phyloP scores from a whole-genome alignment of 2,329 filamentous ascomycete species.

The Penicillium sp. region DNA sequence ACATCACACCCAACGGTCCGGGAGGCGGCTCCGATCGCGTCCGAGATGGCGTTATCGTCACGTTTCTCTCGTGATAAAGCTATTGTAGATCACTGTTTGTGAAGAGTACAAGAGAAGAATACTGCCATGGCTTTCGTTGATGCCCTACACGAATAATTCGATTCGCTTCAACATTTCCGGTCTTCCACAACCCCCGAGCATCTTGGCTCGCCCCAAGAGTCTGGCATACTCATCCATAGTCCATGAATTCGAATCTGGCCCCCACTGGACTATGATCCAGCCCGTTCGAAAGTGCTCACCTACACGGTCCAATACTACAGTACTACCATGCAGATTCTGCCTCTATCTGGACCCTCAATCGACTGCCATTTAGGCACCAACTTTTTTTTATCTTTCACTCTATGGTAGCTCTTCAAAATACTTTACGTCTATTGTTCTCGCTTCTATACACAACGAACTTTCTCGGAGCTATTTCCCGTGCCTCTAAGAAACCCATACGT shows the following conservation, averaged over 20 bases:
- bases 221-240: not conserved
- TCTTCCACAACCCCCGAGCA: not conserved
- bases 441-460: not conserved
- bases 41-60: slow-evolving; percentile 18
- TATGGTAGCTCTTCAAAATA: not conserved
- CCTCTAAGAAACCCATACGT: not conserved
- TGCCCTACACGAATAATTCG: too few relatives aligned
- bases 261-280: not conserved
- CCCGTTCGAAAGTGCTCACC: not conserved
- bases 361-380: not conserved
- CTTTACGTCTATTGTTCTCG: too few relatives aligned
- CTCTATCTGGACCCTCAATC: not conserved
- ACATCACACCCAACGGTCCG: slow-evolving; percentile 7
- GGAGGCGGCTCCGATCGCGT: slow-evolving; percentile 20
- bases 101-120: too few relatives aligned
- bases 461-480: not conserved
- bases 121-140: too few relatives aligned
- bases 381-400: not conserved
- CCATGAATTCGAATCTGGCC: not conserved
- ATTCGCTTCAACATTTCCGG: too few relatives aligned
- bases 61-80: not conserved
- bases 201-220: not conserved
- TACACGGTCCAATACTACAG: not conserved
- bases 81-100: too few relatives aligned
- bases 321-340: not conserved